Base-by-base conservation (phyloP, 2,329 filamentous ascomycete genomes). In the Aureobasidium sp. region DNA sequence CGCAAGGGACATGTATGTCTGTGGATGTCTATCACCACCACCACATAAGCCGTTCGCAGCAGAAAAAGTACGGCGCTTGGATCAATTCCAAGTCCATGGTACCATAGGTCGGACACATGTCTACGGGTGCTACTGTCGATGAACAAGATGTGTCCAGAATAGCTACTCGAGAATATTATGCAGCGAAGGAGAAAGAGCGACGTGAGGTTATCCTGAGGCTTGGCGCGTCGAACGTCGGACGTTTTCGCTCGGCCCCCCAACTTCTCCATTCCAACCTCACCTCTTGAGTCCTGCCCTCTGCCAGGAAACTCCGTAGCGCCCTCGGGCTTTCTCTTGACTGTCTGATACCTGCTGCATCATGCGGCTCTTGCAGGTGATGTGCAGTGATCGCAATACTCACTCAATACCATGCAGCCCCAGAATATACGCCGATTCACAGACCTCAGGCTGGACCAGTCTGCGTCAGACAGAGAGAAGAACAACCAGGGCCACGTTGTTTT, bases 241-340 rank as follows among this genome's bases (percentile, higher is more conserved):
- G 42, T 59, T 59, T 42, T 37, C 55, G 42, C 57, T 59, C 57
- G 57, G 57, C 57, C 27, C 53, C 36, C 39, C 57, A 34, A 36
- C 41, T 59, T 59, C 36, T 32, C 27, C 34, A 45, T 41, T 37
- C 42, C 57, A 59, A 59, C 57, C 57, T 59, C 57, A 59, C 57
- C 34, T 59, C 57, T 30, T 50, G 57, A 50, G 47, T 21, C 55
- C 13, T 51, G 37, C 27, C 36, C 36, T 59, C 10, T 39, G 36
- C 13, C 49, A 37, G 45, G 21, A n/a, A 59, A 59, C 45, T 59
- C 57, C 57, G 57, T 59, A 59, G 57, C 57, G 57, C 29, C 34
- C 45, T 42, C 57, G 57, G 57, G 36, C 57, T 49, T 59, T 42
- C 32, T n/a, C 16, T 45, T n/a, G 34, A 39, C 32, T 32, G 36